Evolutionary conservation across 805 yeast species (phyloP), one percentile per base, ranked within the genome.

Genomic region (Lipomyces anomalus): DNA sequence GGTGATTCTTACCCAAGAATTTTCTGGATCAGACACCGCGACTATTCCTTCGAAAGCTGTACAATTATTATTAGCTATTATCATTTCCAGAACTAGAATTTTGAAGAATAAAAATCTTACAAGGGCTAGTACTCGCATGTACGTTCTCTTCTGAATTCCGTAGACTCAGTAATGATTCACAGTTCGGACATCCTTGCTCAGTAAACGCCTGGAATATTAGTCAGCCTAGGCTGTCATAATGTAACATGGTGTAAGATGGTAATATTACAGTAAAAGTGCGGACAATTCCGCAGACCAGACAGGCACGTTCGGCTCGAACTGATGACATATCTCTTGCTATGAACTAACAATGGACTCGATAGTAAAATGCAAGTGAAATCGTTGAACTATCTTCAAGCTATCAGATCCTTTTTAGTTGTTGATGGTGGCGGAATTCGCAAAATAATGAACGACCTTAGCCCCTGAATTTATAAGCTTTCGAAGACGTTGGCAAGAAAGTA

Each of bases 271-370:
- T 75, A 56, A 83, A 76, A 4, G 95, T 79, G 60, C 86, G 95
- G 44, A 90, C 85, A 44, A 90, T 75, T 3, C 97, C 97, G 67
- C 98, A 90, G 47, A 92, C 76, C 96, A 90, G 85, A 61, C 98
- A 90, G 5, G 97, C 97, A 72, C 98, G 79, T 53, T 88, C 95
- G 6, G 82, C 73, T 67, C 80, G n/a, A n/a, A n/a, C n/a, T n/a
- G n/a, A n/a, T n/a, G n/a, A n/a, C n/a, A n/a, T n/a, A n/a, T n/a
- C n/a, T n/a, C n/a, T n/a, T n/a, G n/a, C n/a, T n/a, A n/a, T n/a
- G n/a, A n/a, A n/a, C n/a, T n/a, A n/a, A n/a, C n/a, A n/a, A n/a
- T n/a, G n/a, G n/a, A n/a, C n/a, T n/a, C n/a, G n/a, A n/a, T n/a
- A n/a, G n/a, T n/a, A n/a, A n/a, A n/a, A n/a, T n/a, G n/a, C n/a